Evolutionary conservation across 148 eudicot species (phyloP), one percentile per base, ranked within the genome.

Genomic region (Pharnaceum exiguum): DNA sequence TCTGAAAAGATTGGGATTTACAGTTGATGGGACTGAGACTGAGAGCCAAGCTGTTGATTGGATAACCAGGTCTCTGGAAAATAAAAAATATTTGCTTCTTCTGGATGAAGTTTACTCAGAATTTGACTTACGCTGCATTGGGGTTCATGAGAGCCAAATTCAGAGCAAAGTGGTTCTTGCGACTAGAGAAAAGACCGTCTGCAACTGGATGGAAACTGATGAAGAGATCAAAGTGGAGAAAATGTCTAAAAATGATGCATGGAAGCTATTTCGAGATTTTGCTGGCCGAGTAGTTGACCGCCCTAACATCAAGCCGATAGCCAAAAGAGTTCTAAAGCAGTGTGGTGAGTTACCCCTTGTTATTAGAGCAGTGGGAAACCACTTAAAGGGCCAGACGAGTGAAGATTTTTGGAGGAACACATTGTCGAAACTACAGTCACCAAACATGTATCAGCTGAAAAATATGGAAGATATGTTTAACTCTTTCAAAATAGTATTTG

Each of bases 111-210:
- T 70, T 57, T 42, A 25, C 42, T 49, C 65, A 1, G 30, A 19
- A 15, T 50, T 70, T 24, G 25, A 57, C n/a, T 45, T 70, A 18
- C 29, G 47, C 25, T 40, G 13, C n/a, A 24, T 70, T 7, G 75
- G 75, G 44, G 64, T 70, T 51, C 8, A 33, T 27, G 35, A 48
- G 8, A 18, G 33, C 30, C 69, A 70, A 33, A 16, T 28, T 36
- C 48, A 30, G 18, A 69, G 75, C 33, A 70, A 70, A 38, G 69
- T 70, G 51, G 75, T 70, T 12, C 22, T 70, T 29, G 64, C 75
- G 43, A 43, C 64, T 2, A 57, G 59, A 32, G 31, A 49, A 12
- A 63, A 31, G 44, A 7, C 2, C 0, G 46, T 47, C 23, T 63
- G 69, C 28, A 5, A 63, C 35, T 17, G 6, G 3, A 70, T 70